phyloP scores from a whole-genome alignment of 1,284 basidiomycete species.

The Porodaedalea pini region DNA sequence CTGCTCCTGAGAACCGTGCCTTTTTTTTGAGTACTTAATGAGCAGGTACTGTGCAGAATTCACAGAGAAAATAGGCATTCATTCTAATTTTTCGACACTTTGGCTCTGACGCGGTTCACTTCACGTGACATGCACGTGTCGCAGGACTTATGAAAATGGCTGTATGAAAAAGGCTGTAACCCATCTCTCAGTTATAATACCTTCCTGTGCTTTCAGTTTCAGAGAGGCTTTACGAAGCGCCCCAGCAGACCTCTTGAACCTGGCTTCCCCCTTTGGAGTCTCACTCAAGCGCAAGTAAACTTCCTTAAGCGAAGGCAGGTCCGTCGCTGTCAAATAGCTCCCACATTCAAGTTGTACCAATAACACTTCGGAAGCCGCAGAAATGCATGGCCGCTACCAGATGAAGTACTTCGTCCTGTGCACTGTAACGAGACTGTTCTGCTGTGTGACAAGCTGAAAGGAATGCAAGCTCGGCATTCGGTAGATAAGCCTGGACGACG shows the following conservation, averaged over 20 bases:
- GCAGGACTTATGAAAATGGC: too few species aligned
- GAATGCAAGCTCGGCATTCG: conserved; percentile 35
- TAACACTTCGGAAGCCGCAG: conserved; percentile 29
- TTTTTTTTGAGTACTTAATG: too few species aligned
- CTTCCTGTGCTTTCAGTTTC: not conserved
- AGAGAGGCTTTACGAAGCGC: not conserved
- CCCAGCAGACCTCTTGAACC: not conserved
- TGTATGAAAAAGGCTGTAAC: too few species aligned
- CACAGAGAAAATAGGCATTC: too few species aligned
- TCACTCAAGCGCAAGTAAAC: not conserved
- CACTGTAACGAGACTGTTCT: not conserved
- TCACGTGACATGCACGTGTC: too few species aligned
- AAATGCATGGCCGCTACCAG: not conserved
- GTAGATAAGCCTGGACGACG: conserved; percentile 24
- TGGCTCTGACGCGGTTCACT: too few species aligned
- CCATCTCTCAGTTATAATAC: too few species aligned
- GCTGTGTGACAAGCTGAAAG: conserved; percentile 32
- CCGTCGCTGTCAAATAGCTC: conserved; percentile 20
- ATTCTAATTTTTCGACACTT: too few species aligned
- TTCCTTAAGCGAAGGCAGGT: not conserved
- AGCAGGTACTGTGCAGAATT: too few species aligned
- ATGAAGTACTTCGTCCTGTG: conserved; percentile 32
- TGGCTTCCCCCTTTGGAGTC: not conserved
- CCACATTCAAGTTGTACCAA: conserved; percentile 44
- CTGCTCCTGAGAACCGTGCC: too few species aligned